phyloP scores from a whole-genome alignment of 2,329 filamentous ascomycete genomes.

The Apiospora hydei region DNA sequence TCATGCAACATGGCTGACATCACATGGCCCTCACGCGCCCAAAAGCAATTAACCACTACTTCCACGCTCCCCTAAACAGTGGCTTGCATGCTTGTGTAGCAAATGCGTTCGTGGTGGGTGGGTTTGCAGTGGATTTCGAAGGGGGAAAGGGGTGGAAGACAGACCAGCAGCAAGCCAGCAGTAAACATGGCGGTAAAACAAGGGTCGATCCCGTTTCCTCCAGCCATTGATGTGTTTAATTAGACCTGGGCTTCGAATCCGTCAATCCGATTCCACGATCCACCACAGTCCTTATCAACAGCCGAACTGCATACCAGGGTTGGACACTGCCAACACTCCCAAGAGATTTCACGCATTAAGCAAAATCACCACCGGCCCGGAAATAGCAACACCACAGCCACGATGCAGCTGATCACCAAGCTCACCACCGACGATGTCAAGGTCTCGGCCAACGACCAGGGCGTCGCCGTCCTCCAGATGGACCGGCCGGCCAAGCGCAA shows the following conservation, averaged over 20 bases:
- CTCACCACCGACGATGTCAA: conserved; percentile 15
- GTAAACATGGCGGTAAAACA: background rate
- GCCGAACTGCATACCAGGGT: conserved; percentile 8
- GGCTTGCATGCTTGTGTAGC: conserved; percentile 15
- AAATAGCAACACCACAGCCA: background rate
- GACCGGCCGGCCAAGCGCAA: conserved; percentile 56
- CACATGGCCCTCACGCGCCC: conserved; percentile 1
- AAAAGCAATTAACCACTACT: background rate
- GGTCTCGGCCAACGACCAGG: conserved; percentile 21
- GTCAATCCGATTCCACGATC: background rate
- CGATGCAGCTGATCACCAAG: background rate
- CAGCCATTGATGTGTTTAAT: background rate
- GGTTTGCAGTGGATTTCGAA: background rate
- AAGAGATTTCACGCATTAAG: too few species aligned
- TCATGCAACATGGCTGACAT: conserved; percentile 19
- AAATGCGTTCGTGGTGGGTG: conserved; percentile 7
- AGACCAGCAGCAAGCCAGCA: background rate
- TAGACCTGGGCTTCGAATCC: background rate
- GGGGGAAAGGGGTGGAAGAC: background rate
- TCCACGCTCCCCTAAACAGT: background rate
- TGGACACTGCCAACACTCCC: background rate
- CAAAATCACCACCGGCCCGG: background rate
- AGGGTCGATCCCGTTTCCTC: conserved; percentile 7
- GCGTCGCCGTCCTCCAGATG: conserved; percentile 19
- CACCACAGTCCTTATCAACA: background rate